Evolutionary conservation across 441 rosid genomes (phyloP).

Genomic region (Erodium texanum): DNA sequence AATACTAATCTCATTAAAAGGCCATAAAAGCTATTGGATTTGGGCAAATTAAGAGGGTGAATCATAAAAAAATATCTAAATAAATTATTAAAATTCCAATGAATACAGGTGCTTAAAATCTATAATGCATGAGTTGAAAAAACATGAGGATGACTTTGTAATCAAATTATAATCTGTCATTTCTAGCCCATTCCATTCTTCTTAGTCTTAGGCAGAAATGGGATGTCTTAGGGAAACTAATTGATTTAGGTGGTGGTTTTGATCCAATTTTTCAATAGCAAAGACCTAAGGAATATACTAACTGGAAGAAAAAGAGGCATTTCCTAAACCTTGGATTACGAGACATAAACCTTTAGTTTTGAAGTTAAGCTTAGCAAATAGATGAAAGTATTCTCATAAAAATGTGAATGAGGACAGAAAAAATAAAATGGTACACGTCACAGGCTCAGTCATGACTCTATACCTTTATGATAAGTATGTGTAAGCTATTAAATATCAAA

Average conservation of each 20-base stretch:
- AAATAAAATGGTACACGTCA: neutral
- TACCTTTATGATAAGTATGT: neutral
- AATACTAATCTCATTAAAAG: constrained; percentile 9
- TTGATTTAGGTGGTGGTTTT: neutral
- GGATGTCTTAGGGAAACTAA: neutral
- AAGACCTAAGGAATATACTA: neutral
- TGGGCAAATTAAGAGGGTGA: neutral
- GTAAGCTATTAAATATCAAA: neutral
- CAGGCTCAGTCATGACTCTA: neutral
- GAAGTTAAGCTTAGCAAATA: neutral
- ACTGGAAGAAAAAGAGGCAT: neutral
- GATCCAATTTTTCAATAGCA: neutral
- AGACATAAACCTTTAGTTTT: neutral
- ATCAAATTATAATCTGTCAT: neutral
- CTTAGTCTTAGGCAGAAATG: neutral
- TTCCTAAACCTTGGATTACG: neutral
- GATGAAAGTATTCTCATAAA: neutral
- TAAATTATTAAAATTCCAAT: neutral
- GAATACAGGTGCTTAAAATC: neutral
- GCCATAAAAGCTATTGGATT: neutral
- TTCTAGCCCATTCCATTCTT: neutral
- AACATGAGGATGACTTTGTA: neutral
- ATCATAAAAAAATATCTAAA: neutral
- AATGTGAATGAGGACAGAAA: neutral
- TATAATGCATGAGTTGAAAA: neutral